Conservation (phyloP, 192 early-diverging fungal genomes). For the Phycomyces nitens region DNA sequence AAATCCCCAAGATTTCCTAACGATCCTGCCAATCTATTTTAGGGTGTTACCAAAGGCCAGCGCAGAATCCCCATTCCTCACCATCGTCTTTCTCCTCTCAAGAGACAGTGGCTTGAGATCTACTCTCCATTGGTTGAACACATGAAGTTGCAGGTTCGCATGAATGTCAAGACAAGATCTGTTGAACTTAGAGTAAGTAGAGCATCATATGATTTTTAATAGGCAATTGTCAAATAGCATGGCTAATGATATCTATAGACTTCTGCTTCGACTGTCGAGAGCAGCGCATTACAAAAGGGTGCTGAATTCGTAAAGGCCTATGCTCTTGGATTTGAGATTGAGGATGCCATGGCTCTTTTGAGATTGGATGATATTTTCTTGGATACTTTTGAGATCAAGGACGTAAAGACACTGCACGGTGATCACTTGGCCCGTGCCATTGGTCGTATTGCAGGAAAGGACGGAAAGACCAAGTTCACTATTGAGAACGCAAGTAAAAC, state of each 20-base stretch:
- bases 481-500: constrained; percentile 98
- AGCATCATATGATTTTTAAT: too few species aligned
- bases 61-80: constrained; percentile 92
- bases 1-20: not conserved
- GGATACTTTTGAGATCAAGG: constrained; percentile 97
- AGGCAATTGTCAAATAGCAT: too few species aligned
- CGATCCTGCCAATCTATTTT: not conserved
- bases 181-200: constrained; percentile 82
- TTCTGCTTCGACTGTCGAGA: constrained; percentile 80
- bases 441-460: constrained; percentile 96
- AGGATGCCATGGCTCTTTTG: constrained; percentile 90
- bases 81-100: constrained; percentile 87
- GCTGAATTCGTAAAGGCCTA: constrained; percentile 96
- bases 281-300: constrained; percentile 91
- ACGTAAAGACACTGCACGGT: constrained; percentile 91
- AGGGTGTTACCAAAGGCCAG: constrained; percentile 44
- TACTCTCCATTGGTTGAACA: constrained; percentile 96
- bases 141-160: constrained; percentile 91
- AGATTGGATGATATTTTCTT: constrained; percentile 95
- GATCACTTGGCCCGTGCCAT: constrained; percentile 97
- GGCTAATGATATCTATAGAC: constrained; percentile 45
- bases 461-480: constrained; percentile 95
- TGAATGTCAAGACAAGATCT: constrained; percentile 86
- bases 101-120: constrained; percentile 91
- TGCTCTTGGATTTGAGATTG: constrained; percentile 89